Conservation (phyloP, 164 flowering plant genomes). For the Piper longum region DNA sequence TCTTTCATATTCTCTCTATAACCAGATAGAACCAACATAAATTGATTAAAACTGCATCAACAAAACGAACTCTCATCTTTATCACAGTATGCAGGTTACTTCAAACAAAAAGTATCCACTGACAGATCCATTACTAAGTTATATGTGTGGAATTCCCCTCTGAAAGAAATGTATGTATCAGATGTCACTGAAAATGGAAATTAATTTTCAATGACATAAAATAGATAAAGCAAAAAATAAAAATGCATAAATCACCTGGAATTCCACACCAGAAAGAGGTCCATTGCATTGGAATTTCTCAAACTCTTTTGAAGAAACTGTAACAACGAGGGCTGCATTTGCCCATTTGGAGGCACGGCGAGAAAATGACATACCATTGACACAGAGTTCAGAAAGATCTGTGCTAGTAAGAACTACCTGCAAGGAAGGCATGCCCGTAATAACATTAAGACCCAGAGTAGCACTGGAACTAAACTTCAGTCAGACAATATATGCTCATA, state of each 20-base stretch:
- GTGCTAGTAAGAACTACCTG: conserved; percentile 99
- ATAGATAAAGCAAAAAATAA: not conserved
- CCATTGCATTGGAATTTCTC: conserved; percentile 41
- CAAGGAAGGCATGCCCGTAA: conserved; percentile 6
- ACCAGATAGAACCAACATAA: not conserved
- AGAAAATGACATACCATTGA: conserved; percentile 99
- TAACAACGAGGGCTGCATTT: conserved; percentile 88
- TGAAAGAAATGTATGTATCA: not conserved
- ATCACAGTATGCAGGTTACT: not conserved
- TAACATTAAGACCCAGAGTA: not conserved
- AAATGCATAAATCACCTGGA: conserved; percentile 51
- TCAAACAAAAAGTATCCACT: too few relatives aligned
- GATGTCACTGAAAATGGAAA: not conserved
- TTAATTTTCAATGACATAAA: not conserved
- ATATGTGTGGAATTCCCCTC: too few relatives aligned
- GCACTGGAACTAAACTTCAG: not conserved
- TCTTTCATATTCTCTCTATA: conserved; percentile 66
- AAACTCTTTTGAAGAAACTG: conserved; percentile 73
- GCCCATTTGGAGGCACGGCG: conserved; percentile 94
- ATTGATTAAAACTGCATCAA: not conserved
- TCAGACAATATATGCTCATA: too few relatives aligned
- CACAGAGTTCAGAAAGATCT: conserved; percentile 75
- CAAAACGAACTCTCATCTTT: not conserved
- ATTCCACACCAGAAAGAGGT: conserved; percentile 85
- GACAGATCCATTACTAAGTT: too few relatives aligned